These are phyloP conservation scores for Nitzschia palea DNA, from an alignment of 108 stramenopile species.

Conservation along the genomic window DNA sequence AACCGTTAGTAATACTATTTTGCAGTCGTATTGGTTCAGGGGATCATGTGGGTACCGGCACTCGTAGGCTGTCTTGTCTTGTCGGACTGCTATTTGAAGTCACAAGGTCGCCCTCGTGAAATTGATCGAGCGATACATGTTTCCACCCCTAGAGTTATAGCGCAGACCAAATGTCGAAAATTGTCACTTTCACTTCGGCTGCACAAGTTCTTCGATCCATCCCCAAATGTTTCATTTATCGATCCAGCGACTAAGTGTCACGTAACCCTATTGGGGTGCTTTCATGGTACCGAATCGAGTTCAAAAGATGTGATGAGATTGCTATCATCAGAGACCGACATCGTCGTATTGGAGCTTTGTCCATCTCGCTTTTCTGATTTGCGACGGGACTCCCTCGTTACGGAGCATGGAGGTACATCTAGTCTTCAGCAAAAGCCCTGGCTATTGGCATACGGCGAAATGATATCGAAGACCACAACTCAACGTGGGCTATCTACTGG, in stretches of 20 bases:
- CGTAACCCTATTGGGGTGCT: constrained; percentile 44
- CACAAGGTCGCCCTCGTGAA: too few relatives aligned
- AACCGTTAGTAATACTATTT: too few relatives aligned
- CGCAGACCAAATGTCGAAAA: too few relatives aligned
- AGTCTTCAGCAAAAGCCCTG: constrained; percentile 1
- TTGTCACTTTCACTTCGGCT: too few relatives aligned
- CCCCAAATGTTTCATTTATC: constrained; percentile 29
- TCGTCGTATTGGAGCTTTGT: constrained; percentile 43
- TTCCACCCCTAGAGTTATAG: too few relatives aligned
- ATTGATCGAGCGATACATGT: too few relatives aligned
- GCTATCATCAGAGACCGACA: constrained; percentile 13
- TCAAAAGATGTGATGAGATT: constrained; percentile 30
- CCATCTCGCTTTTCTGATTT: constrained; percentile 40
- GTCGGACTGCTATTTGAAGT: too few relatives aligned
- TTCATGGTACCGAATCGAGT: constrained; percentile 42
- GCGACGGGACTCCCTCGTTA: constrained; percentile 7
- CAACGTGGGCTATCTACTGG: constrained; percentile 34
- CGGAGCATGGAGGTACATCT: neutral
- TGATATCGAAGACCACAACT: constrained; percentile 25
- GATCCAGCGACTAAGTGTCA: constrained; percentile 35
- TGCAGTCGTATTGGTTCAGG: too few relatives aligned
- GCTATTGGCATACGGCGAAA: constrained; percentile 8
- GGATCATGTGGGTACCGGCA: too few relatives aligned
- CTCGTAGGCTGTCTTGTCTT: too few relatives aligned
- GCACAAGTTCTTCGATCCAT: too few relatives aligned